Percentiles rank a stretch among this genome's conserved stretches.
Conservation (phyloP, 176 grass and related monocot genomes). For the Musa schizocarpa region DNA sequence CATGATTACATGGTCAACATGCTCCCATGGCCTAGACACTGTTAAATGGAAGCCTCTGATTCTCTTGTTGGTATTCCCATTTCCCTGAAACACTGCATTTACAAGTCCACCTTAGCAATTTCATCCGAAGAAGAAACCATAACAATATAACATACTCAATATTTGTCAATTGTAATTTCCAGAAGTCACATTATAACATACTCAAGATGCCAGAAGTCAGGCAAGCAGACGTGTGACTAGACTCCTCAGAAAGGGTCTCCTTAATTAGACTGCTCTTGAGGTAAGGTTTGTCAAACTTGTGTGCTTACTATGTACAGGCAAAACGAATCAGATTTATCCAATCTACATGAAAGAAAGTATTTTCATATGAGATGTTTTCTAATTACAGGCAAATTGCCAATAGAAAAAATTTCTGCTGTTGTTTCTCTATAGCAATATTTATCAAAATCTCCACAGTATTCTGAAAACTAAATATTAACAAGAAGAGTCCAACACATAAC, state of each 20-base stretch:
- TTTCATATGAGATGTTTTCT: background rate
- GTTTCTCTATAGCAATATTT: too few species aligned
- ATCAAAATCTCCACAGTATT: too few species aligned
- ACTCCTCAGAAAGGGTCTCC: too few species aligned
- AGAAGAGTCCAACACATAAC: background rate
- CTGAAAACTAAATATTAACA: background rate
- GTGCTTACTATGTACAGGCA: background rate
- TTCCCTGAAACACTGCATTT: constrained; percentile 44
- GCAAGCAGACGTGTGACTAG: background rate
- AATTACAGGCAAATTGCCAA: background rate
- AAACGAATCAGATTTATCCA: background rate
- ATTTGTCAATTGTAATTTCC: background rate
- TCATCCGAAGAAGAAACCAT: background rate
- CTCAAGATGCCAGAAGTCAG: background rate
- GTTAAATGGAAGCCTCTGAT: constrained; percentile 40
- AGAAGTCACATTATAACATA: background rate
- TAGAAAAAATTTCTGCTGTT: too few species aligned
- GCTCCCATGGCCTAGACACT: constrained; percentile 49
- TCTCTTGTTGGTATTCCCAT: constrained; percentile 46
- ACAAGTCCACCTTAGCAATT: constrained; percentile 27
- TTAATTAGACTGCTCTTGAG: too few species aligned
- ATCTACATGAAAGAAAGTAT: background rate
- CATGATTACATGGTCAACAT: constrained; percentile 89
- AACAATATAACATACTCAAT: background rate
- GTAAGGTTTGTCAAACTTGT: too few species aligned